These are phyloP conservation scores for Leccinellum luteum DNA, from an alignment of 768 basidiomycete genomes.

Conservation along the genomic window DNA sequence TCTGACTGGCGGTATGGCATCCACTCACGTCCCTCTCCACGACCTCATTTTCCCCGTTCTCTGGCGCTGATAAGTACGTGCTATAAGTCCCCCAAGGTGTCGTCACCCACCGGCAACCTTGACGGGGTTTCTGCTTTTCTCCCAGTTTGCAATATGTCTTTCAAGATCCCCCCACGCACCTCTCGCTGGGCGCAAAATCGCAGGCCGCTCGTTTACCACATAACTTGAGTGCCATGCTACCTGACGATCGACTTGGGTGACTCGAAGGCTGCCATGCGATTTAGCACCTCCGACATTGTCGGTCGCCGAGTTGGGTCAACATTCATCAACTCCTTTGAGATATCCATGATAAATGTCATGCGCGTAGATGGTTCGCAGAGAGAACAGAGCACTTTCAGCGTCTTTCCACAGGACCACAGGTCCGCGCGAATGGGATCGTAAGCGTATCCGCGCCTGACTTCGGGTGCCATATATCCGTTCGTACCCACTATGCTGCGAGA, in stretches of 20 bases:
- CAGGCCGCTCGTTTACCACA: conserved; percentile 63
- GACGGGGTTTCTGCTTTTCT: no score
- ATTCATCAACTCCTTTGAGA: neutral
- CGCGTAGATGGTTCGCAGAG: neutral
- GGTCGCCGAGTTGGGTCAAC: neutral
- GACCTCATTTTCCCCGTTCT: no score
- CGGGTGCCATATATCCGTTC: neutral
- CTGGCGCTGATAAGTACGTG: no score
- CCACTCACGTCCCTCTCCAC: no score
- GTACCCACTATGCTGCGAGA: neutral
- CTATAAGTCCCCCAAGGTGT: no score
- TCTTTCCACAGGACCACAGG: neutral
- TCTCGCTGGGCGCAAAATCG: conserved; percentile 74
- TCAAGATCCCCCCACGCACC: conserved; percentile 77
- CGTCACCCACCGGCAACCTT: no score
- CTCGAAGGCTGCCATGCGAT: neutral
- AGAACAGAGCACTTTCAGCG: neutral
- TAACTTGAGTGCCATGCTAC: conserved; percentile 76
- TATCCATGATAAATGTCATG: neutral
- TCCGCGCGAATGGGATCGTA: neutral
- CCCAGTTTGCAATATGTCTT: conserved; percentile 25
- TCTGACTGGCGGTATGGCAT: no score
- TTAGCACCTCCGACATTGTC: neutral
- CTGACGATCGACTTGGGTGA: conserved; percentile 63
- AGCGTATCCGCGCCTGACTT: neutral